These are phyloP conservation scores for Blastobotrys buckinghamii DNA, from an alignment of 1,139 yeast genomes.

Conservation along the genomic window DNA sequence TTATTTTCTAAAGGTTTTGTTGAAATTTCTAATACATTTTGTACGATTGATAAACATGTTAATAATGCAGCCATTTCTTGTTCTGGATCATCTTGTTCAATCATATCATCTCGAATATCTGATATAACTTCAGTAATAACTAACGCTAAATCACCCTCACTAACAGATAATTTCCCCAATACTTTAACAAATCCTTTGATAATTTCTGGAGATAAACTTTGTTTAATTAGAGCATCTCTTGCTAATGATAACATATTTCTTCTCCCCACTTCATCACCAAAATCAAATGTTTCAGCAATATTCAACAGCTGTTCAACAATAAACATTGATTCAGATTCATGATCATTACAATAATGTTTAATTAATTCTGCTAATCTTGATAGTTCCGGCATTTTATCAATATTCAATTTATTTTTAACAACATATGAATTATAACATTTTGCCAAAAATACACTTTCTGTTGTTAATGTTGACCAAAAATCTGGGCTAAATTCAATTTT, in stretches of 20 bases:
- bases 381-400: conserved; percentile 75
- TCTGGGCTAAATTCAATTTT: conserved; percentile 50
- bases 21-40: conserved; percentile 63
- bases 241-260: conserved; percentile 71
- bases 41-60: conserved; percentile 65
- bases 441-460: conserved; percentile 69
- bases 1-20: conserved; percentile 62
- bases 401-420: conserved; percentile 44
- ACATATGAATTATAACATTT: conserved; percentile 65
- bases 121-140: conserved; percentile 83
- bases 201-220: conserved; percentile 46
- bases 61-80: conserved; percentile 39
- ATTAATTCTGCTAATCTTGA: conserved; percentile 59
- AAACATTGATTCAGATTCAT: conserved; percentile 57
- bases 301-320: conserved; percentile 67
- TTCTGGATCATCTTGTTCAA: conserved; percentile 37
- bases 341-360: conserved; percentile 45
- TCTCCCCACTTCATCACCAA: conserved; percentile 88
- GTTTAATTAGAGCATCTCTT: conserved; percentile 37
- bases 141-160: conserved; percentile 76
- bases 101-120: conserved; percentile 62
- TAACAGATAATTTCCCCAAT: conserved; percentile 63
- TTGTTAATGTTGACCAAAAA: conserved; percentile 65
- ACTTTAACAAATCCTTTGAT: conserved; percentile 58
- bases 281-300: conserved; percentile 70